phyloP scores from a whole-genome alignment of 2,329 filamentous ascomycete genomes.

The Zasmidium citrigriseum region DNA sequence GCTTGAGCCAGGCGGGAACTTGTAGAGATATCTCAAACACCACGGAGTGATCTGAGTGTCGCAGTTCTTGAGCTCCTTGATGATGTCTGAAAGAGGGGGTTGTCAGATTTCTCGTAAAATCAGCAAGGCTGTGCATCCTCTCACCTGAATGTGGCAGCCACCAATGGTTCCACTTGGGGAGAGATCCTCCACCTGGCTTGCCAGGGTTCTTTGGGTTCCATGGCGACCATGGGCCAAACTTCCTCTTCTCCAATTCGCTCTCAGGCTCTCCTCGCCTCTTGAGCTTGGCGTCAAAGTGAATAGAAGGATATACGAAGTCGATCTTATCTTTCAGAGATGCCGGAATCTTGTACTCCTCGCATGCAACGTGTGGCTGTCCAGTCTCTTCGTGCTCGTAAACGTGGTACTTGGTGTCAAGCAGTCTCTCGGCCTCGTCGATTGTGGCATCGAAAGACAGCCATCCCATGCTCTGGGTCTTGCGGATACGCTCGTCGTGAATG shows the following conservation, averaged over 20 bases:
- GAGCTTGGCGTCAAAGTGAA: constrained; percentile 42
- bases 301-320: constrained; percentile 41
- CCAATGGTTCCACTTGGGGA: constrained; percentile 29
- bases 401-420: constrained; percentile 57
- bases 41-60: constrained; percentile 58
- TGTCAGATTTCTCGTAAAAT: too few relatives aligned
- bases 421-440: constrained; percentile 53
- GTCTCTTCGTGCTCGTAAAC: constrained; percentile 46
- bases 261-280: constrained; percentile 19
- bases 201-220: constrained; percentile 23
- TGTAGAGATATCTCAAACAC: constrained; percentile 47
- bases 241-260: constrained; percentile 21
- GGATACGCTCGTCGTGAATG: constrained; percentile 50
- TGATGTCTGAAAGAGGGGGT: constrained; percentile 18
- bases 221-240: constrained; percentile 11
- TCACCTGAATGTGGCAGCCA: background rate
- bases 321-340: constrained; percentile 32
- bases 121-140: background rate
- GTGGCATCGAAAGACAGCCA: constrained; percentile 61
- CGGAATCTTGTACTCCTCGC: constrained; percentile 42
- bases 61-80: constrained; percentile 45
- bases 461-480: constrained; percentile 52
- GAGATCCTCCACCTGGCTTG: constrained; percentile 30
- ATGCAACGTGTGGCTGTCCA: constrained; percentile 38
- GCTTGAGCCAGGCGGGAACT: constrained; percentile 36